Base-by-base conservation (phyloP, 2,329 filamentous ascomycete genomes). In the Colletotrichum nymphaeae region DNA sequence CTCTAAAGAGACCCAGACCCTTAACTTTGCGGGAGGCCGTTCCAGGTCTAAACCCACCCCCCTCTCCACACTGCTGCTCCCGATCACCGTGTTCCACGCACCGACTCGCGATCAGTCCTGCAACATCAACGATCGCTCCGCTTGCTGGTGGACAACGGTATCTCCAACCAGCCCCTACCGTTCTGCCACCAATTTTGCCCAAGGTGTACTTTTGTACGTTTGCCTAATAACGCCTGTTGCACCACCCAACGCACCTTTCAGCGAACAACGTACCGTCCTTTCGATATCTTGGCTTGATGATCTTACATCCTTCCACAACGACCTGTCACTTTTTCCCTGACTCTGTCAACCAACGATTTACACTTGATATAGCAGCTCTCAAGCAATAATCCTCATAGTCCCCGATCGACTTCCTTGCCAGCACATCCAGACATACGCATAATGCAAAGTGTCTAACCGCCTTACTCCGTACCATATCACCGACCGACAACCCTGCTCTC, bases 31-130 rank as follows among this genome's bases (percentile, higher is more conserved):
- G 19, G 42, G 19, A 49, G 19, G 42, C 19, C 42, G 42, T 49
- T 22, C 42, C 42, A 22, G 19, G 42, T 22, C 42, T 49, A 49
- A n/a, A 22, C 42, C 19, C 42, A 49, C 42, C 19, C 52, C 52
- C 64, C 63, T 73, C 37, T 66, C 35, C 63, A 57, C 69, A n/a
- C 65, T 69, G 60, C 56, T 42, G 14, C 28, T 52, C 67, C 73
- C 74, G 73, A 74, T 75, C 74, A 73, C 68, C 62, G 53, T 24
- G 52, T 67, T 35, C 71, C 49, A 65, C 28, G 64, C 74, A 53
- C 42, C 49, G 4, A 58, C 60, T 67, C 56, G 56, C 72, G 74
- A 75, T 75, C 74, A 75, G 64, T 24, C 60, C 72, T 66, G 66
- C 60, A 62, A 63, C 26, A 66, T 63, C 28, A 67, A 60, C 46